A percentile compares a stretch with the other conserved stretches of the same genome.
These are phyloP conservation scores for Eucalyptus polybractea DNA, from an alignment of 345 rosid species.

Conservation along the genomic window DNA sequence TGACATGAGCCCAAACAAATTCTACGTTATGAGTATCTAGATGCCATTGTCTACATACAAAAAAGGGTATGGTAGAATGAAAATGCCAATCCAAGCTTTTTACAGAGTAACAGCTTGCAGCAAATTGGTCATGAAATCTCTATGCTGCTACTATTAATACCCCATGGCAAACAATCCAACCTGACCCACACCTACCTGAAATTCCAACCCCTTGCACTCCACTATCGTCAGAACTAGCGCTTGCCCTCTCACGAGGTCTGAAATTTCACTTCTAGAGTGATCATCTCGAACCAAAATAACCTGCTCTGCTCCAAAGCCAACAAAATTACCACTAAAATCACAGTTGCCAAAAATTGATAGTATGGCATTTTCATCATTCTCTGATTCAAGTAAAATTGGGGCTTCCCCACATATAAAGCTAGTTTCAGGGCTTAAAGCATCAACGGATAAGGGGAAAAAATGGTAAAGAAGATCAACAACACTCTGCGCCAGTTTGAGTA, in stretches of 20 bases:
- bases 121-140: neutral
- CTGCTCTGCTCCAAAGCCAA: neutral
- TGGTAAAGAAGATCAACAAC: slow-evolving; percentile 28
- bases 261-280: neutral
- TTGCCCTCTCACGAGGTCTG: neutral
- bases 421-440: slow-evolving; percentile 18
- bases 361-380: slow-evolving; percentile 13
- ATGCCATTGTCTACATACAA: neutral
- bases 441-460: slow-evolving; percentile 23
- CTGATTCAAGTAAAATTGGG: slow-evolving; percentile 24
- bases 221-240: neutral
- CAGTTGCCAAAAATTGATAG: slow-evolving; percentile 23
- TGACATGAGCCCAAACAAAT: neutral
- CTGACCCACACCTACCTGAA: neutral
- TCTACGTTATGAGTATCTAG: neutral
- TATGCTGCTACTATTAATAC: neutral
- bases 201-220: neutral
- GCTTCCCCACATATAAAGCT: slow-evolving; percentile 32
- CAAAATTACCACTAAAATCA: neutral
- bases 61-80: neutral
- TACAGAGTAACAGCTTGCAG: neutral
- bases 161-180: neutral
- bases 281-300: neutral
- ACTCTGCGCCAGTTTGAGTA: slow-evolving; percentile 39
- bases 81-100: neutral